Evolutionary conservation across 495 filamentous ascomycete species (phyloP).

Genomic region (Annulohypoxylon moriforme): DNA sequence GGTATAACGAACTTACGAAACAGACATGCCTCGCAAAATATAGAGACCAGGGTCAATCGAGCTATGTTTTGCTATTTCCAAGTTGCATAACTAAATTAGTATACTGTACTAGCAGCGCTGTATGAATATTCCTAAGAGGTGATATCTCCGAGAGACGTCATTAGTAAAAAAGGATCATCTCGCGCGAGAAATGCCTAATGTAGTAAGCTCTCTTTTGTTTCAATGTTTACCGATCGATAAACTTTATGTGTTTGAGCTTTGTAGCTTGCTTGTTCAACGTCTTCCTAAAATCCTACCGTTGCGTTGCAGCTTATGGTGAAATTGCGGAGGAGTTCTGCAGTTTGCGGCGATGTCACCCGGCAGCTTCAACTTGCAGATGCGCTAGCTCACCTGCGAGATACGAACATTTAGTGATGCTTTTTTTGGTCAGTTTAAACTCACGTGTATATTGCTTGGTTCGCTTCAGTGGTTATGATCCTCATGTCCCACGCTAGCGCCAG

Average conservation of each 20-base stretch:
- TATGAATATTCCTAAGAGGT: slow-evolving; percentile 20
- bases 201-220: slow-evolving; percentile 37
- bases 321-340: slow-evolving; percentile 42
- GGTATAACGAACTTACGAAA: slow-evolving; percentile 8
- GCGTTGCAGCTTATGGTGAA: slow-evolving; percentile 37
- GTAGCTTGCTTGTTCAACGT: slow-evolving; percentile 8
- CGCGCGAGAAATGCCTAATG: slow-evolving; percentile 21
- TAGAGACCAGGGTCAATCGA: not conserved
- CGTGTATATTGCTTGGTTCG: slow-evolving; percentile 11
- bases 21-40: not conserved
- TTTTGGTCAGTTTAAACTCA: slow-evolving; percentile 23
- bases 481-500: slow-evolving; percentile 16
- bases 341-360: slow-evolving; percentile 28
- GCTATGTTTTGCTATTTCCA: slow-evolving; percentile 4
- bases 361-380: slow-evolving; percentile 17
- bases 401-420: slow-evolving; percentile 11
- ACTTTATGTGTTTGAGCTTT: slow-evolving; percentile 17
- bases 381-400: slow-evolving; percentile 20
- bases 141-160: slow-evolving; percentile 24
- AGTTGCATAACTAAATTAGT: slow-evolving; percentile 3
- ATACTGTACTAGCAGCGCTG: slow-evolving; percentile 5
- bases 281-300: slow-evolving; percentile 33
- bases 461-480: slow-evolving; percentile 16
- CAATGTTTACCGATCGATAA: slow-evolving; percentile 29
- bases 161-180: slow-evolving; percentile 31